These are phyloP conservation scores for Podila verticillata DNA, from an alignment of 192 early-diverging fungal genomes.

Conservation along the genomic window DNA sequence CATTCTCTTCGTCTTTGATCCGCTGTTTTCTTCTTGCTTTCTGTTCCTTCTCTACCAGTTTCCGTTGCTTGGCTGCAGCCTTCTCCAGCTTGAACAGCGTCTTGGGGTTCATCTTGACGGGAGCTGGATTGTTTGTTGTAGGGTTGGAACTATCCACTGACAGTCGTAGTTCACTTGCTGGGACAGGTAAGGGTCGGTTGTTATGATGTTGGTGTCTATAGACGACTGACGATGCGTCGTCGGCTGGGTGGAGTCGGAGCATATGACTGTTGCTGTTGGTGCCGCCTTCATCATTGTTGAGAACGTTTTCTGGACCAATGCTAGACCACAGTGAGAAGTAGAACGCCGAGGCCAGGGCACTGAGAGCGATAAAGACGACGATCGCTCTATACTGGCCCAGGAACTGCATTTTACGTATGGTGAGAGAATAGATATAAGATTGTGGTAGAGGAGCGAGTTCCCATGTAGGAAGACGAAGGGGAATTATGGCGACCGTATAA, in stretches of 20 bases:
- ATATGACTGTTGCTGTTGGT: neutral
- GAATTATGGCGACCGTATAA: neutral
- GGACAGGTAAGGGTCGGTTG: neutral
- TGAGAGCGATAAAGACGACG: slow-evolving; percentile 8
- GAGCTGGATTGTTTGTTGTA: neutral
- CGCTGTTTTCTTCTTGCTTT: neutral
- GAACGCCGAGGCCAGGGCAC: slow-evolving; percentile 28
- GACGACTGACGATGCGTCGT: no score
- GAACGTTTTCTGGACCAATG: slow-evolving; percentile 4
- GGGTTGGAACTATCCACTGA: neutral
- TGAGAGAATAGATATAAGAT: neutral
- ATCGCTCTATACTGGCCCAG: slow-evolving; percentile 16
- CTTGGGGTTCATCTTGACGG: neutral
- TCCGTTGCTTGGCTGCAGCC: neutral
- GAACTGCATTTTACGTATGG: slow-evolving; percentile 9
- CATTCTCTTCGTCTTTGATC: neutral
- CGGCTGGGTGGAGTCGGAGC: no score
- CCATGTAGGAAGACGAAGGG: neutral
- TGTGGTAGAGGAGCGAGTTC: neutral
- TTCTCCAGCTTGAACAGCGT: slow-evolving; percentile 1
- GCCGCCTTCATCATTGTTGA: neutral
- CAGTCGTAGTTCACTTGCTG: neutral
- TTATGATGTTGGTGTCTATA: neutral
- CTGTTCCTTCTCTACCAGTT: neutral
- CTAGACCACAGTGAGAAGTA: slow-evolving; percentile 40